phyloP scores from a whole-genome alignment of 2,329 filamentous ascomycete genomes.

The Aurifilum marmelostoma region DNA sequence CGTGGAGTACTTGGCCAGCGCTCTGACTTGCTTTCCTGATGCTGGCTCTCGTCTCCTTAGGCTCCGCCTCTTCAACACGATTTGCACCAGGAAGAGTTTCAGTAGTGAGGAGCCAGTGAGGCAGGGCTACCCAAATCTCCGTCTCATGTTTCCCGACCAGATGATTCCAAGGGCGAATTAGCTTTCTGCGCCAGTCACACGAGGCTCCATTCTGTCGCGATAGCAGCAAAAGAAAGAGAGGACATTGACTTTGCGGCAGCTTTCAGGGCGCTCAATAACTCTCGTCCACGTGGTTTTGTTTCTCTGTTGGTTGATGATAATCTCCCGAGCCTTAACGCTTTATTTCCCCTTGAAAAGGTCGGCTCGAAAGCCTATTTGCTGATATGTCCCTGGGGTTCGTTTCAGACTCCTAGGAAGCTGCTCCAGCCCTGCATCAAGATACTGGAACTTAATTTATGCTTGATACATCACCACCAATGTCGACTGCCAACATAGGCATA shows the following conservation, averaged over 20 bases:
- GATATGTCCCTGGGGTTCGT: neutral
- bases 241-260: neutral
- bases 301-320: neutral
- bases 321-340: neutral
- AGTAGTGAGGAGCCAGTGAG: conserved; percentile 12
- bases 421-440: neutral
- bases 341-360: neutral
- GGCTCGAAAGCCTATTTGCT: neutral
- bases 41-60: neutral
- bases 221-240: neutral
- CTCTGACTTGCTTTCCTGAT: neutral
- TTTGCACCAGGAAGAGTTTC: conserved; percentile 15
- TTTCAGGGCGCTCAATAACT: neutral
- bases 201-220: neutral
- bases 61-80: neutral
- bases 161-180: conserved; percentile 17
- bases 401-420: neutral
- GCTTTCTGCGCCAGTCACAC: conserved; percentile 8
- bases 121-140: conserved; percentile 6
- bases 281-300: neutral
- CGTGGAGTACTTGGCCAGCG: neutral
- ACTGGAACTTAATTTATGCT: neutral
- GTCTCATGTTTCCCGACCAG: conserved; percentile 17
- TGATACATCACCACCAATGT: neutral
- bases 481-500: neutral